Conservation (phyloP, 148 eudicot species). For the Pouteria glomerata region DNA sequence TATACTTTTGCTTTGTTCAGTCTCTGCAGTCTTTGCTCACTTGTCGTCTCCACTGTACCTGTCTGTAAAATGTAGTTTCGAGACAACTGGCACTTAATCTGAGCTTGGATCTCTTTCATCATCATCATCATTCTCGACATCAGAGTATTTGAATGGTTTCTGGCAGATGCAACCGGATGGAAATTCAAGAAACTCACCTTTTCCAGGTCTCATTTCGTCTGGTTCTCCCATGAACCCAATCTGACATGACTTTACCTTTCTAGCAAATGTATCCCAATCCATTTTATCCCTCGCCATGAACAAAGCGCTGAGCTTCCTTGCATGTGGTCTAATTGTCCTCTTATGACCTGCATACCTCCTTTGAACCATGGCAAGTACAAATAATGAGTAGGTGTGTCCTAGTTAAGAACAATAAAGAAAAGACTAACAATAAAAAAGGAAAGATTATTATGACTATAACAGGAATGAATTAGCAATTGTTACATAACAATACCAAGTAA, state of each 20-base stretch:
- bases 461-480: background rate
- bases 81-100: background rate
- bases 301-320: constrained; percentile 67
- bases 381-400: background rate
- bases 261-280: constrained; percentile 59
- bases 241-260: constrained; percentile 70
- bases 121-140: constrained; percentile 12
- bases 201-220: constrained; percentile 62
- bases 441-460: no score
- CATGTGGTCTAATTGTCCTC: constrained; percentile 77
- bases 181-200: constrained; percentile 70
- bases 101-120: constrained; percentile 10
- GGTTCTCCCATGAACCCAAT: constrained; percentile 89
- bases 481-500: background rate
- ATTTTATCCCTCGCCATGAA: constrained; percentile 46
- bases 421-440: background rate
- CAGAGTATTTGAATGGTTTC: constrained; percentile 31
- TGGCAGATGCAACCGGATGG: constrained; percentile 73
- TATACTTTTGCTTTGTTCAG: constrained; percentile 1
- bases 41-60: background rate
- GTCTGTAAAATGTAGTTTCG: constrained; percentile 6
- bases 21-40: background rate
- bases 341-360: constrained; percentile 91
- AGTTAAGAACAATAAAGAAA: background rate
- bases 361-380: background rate